A percentile compares a stretch with the other conserved stretches of the same genome.
Evolutionary conservation across 148 eudicot genomes (phyloP).

Genomic region (Amaranthus hypochondriacus): DNA sequence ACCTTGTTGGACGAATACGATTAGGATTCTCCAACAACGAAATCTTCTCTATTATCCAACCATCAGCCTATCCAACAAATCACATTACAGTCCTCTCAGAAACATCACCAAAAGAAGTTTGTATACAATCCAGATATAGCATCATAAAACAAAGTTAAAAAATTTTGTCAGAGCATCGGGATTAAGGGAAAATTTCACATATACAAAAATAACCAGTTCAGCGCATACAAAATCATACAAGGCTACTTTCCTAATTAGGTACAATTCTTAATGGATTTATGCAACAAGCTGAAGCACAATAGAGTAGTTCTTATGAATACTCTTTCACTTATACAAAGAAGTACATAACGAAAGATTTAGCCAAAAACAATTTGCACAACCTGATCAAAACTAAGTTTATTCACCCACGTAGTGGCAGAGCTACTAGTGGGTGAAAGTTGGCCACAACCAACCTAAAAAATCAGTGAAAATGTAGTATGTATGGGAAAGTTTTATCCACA

Average conservation of each 20-base stretch:
- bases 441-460: too few species aligned
- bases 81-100: slow-evolving; percentile 5
- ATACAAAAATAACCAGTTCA: neutral
- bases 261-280: too few species aligned
- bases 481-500: too few species aligned
- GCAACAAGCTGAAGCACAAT: neutral
- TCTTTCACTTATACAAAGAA: neutral
- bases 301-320: neutral
- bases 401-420: too few species aligned
- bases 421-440: too few species aligned
- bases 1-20: slow-evolving; percentile 76
- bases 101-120: neutral
- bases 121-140: neutral
- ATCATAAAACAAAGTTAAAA: neutral
- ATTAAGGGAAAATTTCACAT: neutral
- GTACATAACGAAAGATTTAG: neutral
- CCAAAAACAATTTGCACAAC: too few species aligned
- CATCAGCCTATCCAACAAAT: slow-evolving; percentile 73
- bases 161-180: neutral
- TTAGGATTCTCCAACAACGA: slow-evolving; percentile 83
- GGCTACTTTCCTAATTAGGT: neutral
- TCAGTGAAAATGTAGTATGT: too few species aligned
- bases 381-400: too few species aligned
- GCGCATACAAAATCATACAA: neutral
- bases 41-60: slow-evolving; percentile 84